Conservation (phyloP, 331 rosid genomes). For the Arachis monticola region DNA sequence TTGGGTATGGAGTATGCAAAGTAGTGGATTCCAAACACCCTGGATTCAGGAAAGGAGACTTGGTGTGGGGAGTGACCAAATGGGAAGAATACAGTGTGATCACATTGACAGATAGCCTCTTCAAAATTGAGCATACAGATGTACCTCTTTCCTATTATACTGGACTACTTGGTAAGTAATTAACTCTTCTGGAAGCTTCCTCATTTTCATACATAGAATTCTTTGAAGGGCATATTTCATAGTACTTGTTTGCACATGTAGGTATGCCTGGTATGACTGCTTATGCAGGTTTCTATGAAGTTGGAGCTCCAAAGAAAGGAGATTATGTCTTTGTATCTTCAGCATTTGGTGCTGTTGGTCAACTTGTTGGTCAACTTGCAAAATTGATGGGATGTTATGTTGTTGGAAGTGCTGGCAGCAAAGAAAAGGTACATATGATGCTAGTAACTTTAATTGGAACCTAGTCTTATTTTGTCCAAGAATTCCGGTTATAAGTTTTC, state of each 20-base stretch:
- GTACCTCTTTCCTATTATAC: conserved; percentile 52
- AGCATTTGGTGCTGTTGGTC: conserved; percentile 57
- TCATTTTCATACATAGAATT: background rate
- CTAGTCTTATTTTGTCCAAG: background rate
- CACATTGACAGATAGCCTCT: conserved; percentile 37
- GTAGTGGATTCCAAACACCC: conserved; percentile 54
- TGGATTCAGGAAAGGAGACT: conserved; percentile 42
- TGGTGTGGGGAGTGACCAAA: conserved; percentile 52
- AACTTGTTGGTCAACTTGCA: conserved; percentile 50
- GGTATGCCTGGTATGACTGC: conserved; percentile 57
- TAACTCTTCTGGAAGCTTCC: background rate
- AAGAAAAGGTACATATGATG: conserved; percentile 42
- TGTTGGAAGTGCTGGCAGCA: conserved; percentile 58
- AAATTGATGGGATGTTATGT: conserved; percentile 53
- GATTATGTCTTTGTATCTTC: conserved; percentile 52
- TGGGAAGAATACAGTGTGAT: conserved; percentile 56
- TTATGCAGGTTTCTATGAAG: conserved; percentile 50
- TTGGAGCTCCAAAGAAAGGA: conserved; percentile 51
- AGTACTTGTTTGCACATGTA: conserved; percentile 5
- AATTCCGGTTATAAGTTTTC: background rate
- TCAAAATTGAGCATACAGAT: conserved; percentile 52
- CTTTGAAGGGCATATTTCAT: background rate
- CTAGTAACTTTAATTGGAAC: background rate
- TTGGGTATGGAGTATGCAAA: conserved; percentile 55
- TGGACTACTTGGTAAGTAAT: conserved; percentile 46